phyloP scores from a whole-genome alignment of 192 early-diverging fungal genomes.

The Mortierella antarctica region DNA sequence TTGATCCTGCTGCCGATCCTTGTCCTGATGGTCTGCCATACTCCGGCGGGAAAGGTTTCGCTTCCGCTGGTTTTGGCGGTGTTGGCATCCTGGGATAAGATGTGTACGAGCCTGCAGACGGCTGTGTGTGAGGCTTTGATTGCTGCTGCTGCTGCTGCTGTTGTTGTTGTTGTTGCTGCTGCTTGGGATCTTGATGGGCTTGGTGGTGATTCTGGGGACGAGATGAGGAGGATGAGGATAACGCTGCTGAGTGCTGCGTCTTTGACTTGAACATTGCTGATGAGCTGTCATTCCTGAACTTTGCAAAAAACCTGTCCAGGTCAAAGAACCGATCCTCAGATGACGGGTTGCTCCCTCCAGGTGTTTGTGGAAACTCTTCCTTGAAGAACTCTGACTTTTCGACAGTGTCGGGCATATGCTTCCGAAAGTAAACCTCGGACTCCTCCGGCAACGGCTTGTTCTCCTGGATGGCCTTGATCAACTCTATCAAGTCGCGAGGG shows the following conservation, averaged over 20 bases:
- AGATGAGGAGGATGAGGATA: background rate
- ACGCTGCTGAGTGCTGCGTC: background rate
- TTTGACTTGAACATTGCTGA: background rate
- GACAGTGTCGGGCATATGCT: conserved; percentile 26
- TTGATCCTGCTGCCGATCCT: too few species aligned
- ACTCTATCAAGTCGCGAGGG: conserved; percentile 6
- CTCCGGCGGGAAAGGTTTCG: too few species aligned
- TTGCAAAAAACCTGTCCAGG: conserved; percentile 43
- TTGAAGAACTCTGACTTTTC: conserved; percentile 10
- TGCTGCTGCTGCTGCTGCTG: conserved; percentile 5
- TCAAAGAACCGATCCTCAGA: conserved; percentile 8
- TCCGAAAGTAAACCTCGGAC: conserved; percentile 28
- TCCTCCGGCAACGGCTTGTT: conserved; percentile 21
- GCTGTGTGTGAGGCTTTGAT: too few species aligned
- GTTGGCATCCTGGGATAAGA: too few species aligned
- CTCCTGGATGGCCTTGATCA: conserved; percentile 31
- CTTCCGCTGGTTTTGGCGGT: too few species aligned
- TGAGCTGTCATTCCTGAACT: background rate
- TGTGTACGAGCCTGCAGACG: too few species aligned
- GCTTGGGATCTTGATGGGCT: background rate
- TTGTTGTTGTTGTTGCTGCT: background rate
- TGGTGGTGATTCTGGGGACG: background rate
- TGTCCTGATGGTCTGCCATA: too few species aligned
- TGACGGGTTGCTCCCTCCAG: background rate
- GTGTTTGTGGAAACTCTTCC: conserved; percentile 9